Evolutionary conservation across 208 protist genomes (phyloP).

Genomic region (Strigomonas culicis): DNA sequence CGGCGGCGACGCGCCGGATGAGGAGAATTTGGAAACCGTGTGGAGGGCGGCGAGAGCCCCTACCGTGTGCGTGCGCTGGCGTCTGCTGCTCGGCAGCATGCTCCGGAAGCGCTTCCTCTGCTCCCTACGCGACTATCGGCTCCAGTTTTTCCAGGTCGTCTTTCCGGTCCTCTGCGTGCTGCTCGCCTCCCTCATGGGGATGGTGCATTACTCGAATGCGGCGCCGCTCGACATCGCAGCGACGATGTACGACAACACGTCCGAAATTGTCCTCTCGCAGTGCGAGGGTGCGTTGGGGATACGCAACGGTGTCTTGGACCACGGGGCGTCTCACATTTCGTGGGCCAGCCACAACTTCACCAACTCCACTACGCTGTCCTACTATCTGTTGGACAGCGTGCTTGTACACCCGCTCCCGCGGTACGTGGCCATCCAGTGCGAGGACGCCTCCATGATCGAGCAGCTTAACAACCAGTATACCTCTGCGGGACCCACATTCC

Average conservation of each 20-base stretch:
- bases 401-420: constrained; percentile 8
- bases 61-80: neutral
- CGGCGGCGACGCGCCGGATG: neutral
- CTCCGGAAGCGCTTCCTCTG: constrained; percentile 58
- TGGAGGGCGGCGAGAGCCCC: neutral
- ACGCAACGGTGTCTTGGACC: neutral
- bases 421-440: constrained; percentile 14
- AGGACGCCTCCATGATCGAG: neutral
- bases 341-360: constrained; percentile 4
- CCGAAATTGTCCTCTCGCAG: neutral
- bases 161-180: constrained; percentile 61
- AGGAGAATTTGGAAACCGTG: neutral
- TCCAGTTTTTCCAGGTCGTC: constrained; percentile 63
- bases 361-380: neutral
- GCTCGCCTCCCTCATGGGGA: constrained; percentile 55
- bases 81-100: constrained; percentile 40
- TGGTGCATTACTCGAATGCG: constrained; percentile 18
- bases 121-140: constrained; percentile 52
- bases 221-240: constrained; percentile 4
- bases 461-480: constrained; percentile 5
- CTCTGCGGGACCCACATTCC: neutral
- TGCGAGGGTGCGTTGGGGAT: neutral
- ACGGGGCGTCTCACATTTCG: neutral
- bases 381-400: constrained; percentile 21
- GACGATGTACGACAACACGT: constrained; percentile 1